A percentile compares a stretch with the other conserved stretches of the same genome.
Evolutionary conservation across 768 basidiomycete genomes (phyloP).

Genomic region (Trametes coccinea): DNA sequence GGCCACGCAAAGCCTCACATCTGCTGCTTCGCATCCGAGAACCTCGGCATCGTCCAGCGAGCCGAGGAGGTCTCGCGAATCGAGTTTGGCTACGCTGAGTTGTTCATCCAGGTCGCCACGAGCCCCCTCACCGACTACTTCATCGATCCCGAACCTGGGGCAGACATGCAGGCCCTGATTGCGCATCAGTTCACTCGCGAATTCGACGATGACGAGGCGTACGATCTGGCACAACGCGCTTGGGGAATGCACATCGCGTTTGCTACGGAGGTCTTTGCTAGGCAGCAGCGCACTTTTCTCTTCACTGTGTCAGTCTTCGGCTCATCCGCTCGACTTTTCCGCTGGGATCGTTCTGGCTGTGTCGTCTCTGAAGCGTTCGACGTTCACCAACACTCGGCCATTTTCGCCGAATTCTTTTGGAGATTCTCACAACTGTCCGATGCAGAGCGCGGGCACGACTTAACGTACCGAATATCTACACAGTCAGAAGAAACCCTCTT

Average conservation of each 20-base stretch:
- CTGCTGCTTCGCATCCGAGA: conserved; percentile 6
- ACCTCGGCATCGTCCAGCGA: background rate
- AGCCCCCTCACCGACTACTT: conserved; percentile 8
- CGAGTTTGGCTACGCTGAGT: conserved; percentile 11
- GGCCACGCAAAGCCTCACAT: conserved; percentile 8
- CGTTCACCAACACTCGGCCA: conserved; percentile 19
- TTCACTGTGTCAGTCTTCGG: conserved; percentile 34
- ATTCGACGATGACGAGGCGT: background rate
- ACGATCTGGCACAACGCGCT: background rate
- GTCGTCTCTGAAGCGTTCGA: conserved; percentile 34
- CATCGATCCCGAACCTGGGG: background rate
- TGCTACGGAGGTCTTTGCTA: conserved; percentile 11
- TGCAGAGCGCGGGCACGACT: conserved; percentile 30
- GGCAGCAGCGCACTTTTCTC: conserved; percentile 32
- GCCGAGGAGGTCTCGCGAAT: background rate
- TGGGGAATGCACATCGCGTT: background rate
- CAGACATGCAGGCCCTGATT: background rate
- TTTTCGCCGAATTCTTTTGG: conserved; percentile 34
- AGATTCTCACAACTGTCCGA: conserved; percentile 26
- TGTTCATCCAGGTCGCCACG: conserved; percentile 14
- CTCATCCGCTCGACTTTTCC: conserved; percentile 32
- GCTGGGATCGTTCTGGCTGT: conserved; percentile 36
- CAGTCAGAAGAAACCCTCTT: conserved; percentile 3
- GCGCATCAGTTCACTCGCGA: conserved; percentile 1
- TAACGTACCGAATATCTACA: conserved; percentile 1